phyloP scores from a whole-genome alignment of 1,139 yeast genomes.

The Blastobotrys illinoisensis region DNA sequence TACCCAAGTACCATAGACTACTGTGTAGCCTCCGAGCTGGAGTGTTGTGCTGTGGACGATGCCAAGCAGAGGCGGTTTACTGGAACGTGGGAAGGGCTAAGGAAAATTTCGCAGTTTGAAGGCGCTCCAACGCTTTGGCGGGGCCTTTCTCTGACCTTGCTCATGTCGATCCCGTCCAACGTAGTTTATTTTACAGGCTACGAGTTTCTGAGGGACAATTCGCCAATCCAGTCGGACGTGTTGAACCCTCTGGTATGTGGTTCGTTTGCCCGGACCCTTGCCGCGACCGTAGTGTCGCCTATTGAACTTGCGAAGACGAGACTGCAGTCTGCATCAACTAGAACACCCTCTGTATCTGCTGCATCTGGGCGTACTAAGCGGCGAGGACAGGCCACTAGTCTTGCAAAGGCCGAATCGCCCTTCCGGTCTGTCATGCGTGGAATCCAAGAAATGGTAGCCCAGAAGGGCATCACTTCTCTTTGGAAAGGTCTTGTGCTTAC shows the following conservation, averaged over 20 bases:
- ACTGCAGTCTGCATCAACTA: constrained; percentile 59
- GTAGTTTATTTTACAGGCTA: constrained; percentile 93
- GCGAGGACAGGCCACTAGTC: not conserved
- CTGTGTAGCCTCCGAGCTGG: constrained; percentile 36
- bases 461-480: constrained; percentile 57
- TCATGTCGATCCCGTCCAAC: constrained; percentile 92
- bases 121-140: constrained; percentile 82
- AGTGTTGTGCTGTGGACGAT: constrained; percentile 34
- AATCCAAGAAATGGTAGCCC: constrained; percentile 46
- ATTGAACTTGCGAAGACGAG: constrained; percentile 82
- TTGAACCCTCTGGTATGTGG: constrained; percentile 85
- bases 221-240: constrained; percentile 49
- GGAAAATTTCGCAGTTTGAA: constrained; percentile 60
- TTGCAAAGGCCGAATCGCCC: constrained; percentile 24
- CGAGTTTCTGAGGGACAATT: constrained; percentile 72
- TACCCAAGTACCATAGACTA: constrained; percentile 36
- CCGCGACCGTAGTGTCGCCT: constrained; percentile 86
- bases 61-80: constrained; percentile 33
- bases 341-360: not conserved
- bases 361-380: not conserved
- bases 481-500: constrained; percentile 86
- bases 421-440: constrained; percentile 46
- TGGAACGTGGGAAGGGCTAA: constrained; percentile 71
- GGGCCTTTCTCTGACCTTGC: constrained; percentile 72
- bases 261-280: constrained; percentile 70